These are phyloP conservation scores for Pyrenochaeta sp. DNA, from an alignment of 2,329 filamentous ascomycete species.

Conservation along the genomic window DNA sequence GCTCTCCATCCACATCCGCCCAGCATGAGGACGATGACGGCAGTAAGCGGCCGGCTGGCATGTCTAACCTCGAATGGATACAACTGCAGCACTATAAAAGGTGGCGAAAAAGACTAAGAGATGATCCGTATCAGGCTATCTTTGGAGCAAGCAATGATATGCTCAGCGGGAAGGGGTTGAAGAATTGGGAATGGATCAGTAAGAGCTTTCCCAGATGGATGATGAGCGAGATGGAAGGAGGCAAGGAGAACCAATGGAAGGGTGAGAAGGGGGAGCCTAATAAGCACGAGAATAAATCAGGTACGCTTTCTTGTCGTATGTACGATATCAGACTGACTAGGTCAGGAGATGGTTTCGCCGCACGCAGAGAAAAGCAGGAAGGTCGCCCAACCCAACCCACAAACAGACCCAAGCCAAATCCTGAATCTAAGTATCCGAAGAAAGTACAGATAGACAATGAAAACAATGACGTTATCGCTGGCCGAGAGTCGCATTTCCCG, in stretches of 20 bases:
- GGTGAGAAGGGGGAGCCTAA: not conserved
- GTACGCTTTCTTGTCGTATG: too few species aligned
- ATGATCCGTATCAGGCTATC: slow-evolving; percentile 54
- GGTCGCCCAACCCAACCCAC: not conserved
- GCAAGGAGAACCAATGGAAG: slow-evolving; percentile 5
- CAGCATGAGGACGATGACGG: slow-evolving; percentile 32
- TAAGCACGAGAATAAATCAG: too few species aligned
- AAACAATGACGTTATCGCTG: not conserved
- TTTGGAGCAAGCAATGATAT: slow-evolving; percentile 53
- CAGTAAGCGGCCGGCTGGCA: slow-evolving; percentile 25
- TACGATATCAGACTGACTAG: too few species aligned
- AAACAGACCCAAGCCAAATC: not conserved
- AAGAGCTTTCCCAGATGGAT: slow-evolving; percentile 44
- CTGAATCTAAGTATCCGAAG: slow-evolving; percentile 17
- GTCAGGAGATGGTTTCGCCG: too few species aligned
- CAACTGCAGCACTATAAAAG: slow-evolving; percentile 36
- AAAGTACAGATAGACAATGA: slow-evolving; percentile 18
- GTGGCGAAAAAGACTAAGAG: slow-evolving; percentile 45
- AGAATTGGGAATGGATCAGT: slow-evolving; percentile 41
- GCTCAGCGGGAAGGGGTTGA: slow-evolving; percentile 41
- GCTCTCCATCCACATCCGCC: slow-evolving; percentile 23
- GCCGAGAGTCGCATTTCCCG: slow-evolving; percentile 18
- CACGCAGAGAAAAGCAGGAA: slow-evolving; percentile 1
- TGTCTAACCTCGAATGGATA: slow-evolving; percentile 42
- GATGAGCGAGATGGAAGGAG: slow-evolving; percentile 33